phyloP scores from a whole-genome alignment of 2,329 filamentous ascomycete genomes.

The Beauveria caledonica region DNA sequence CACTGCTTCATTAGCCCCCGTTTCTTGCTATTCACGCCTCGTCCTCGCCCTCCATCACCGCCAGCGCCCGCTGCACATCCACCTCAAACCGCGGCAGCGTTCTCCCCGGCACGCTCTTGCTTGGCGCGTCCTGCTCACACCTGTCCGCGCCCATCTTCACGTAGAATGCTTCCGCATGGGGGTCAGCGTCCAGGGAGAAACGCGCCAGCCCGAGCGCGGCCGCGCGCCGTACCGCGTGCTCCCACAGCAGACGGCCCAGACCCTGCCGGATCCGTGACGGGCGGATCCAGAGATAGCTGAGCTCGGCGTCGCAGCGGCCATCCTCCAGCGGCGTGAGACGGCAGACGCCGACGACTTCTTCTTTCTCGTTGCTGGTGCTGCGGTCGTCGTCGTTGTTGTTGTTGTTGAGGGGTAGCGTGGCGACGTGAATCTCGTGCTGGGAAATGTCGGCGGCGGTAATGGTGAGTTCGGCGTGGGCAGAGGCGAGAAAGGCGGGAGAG shows the following conservation, averaged over 20 bases:
- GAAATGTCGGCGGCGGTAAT: neutral
- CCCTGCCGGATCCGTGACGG: neutral
- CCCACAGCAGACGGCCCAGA: conserved; percentile 1
- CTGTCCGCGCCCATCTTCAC: neutral
- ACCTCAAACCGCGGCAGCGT: neutral
- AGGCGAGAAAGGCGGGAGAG: neutral
- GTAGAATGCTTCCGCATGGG: conserved; percentile 5
- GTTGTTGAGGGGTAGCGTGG: neutral
- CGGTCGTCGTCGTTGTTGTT: neutral
- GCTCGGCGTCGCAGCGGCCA: neutral
- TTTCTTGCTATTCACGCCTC: no score
- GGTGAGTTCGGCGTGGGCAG: neutral
- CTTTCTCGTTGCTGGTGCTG: neutral
- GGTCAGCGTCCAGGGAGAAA: neutral
- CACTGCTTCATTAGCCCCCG: no score
- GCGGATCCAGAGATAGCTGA: conserved; percentile 2
- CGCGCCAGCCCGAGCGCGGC: neutral
- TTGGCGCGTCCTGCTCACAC: neutral
- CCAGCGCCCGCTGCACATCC: neutral
- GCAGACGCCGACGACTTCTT: neutral
- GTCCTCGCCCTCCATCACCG: neutral
- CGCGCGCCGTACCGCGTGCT: neutral
- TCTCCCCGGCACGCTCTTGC: neutral
- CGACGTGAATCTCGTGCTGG: neutral
- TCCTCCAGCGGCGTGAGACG: neutral